phyloP scores from a whole-genome alignment of 441 rosid species.

The Metrosideros polymorpha region DNA sequence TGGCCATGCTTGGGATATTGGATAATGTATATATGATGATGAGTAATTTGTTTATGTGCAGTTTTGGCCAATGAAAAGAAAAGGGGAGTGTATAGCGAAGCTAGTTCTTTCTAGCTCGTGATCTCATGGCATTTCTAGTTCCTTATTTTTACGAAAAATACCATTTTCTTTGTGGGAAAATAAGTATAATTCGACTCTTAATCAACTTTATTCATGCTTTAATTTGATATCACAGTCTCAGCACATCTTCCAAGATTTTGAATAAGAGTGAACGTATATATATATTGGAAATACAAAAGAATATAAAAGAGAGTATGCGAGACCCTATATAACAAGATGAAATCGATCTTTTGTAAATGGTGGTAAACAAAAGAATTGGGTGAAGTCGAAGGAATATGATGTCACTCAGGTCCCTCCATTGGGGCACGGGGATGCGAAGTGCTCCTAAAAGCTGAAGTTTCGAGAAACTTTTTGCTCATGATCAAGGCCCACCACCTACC shows the following conservation, averaged over 20 bases:
- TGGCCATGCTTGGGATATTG: not conserved
- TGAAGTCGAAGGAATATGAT: constrained; percentile 3
- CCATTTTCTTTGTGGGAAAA: not conserved
- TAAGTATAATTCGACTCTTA: not conserved
- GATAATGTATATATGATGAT: not conserved
- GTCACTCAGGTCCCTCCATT: constrained; percentile 8
- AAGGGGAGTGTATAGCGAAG: not conserved
- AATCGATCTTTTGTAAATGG: not conserved
- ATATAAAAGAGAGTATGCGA: not conserved
- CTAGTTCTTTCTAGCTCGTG: not conserved
- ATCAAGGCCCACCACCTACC: not conserved
- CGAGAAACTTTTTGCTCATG: constrained; percentile 4
- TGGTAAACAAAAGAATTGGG: not conserved
- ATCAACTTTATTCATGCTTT: too few relatives aligned
- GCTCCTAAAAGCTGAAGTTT: constrained; percentile 31
- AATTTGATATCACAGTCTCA: too few relatives aligned
- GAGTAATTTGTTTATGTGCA: not conserved
- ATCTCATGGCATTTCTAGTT: not conserved
- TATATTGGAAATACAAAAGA: not conserved
- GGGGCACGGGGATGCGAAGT: constrained; percentile 20
- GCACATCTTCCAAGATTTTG: too few relatives aligned
- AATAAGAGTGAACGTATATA: too few relatives aligned
- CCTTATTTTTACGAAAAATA: not conserved
- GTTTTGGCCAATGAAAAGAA: not conserved
- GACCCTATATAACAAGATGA: not conserved